Evolutionary conservation across 148 eudicot genomes (phyloP).

Genomic region (Chenopodium quinoa): DNA sequence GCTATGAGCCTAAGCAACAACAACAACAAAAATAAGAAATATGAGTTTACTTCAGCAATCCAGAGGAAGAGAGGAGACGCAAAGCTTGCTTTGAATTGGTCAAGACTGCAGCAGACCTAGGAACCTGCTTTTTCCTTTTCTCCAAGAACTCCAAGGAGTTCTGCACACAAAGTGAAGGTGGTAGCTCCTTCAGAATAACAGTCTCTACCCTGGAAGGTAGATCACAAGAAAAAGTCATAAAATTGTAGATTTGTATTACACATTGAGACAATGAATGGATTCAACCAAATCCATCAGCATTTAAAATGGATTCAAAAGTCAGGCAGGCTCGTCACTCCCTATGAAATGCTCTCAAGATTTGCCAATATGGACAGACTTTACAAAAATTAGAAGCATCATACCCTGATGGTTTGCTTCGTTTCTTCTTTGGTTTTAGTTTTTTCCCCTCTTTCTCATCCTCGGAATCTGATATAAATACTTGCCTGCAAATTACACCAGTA

Average conservation of each 20-base stretch:
- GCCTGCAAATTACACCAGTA: conserved; percentile 41
- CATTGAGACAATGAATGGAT: background rate
- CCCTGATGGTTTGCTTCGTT: conserved; percentile 58
- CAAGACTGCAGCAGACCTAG: conserved; percentile 79
- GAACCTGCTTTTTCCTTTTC: conserved; percentile 61
- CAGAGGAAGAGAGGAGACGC: conserved; percentile 65
- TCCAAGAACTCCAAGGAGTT: conserved; percentile 75
- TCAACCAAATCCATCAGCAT: background rate
- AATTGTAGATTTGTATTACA: background rate
- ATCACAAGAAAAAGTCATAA: background rate
- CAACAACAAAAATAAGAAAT: background rate
- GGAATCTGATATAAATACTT: conserved; percentile 82
- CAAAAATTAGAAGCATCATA: conserved; percentile 23
- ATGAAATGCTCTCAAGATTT: background rate
- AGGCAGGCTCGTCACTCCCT: background rate
- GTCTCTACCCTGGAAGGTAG: conserved; percentile 49
- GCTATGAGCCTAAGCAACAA: background rate
- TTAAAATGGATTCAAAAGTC: background rate
- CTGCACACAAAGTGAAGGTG: conserved; percentile 66
- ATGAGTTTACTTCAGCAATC: conserved; percentile 48
- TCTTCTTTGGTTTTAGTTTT: conserved; percentile 52
- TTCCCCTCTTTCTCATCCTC: conserved; percentile 64
- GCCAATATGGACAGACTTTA: background rate
- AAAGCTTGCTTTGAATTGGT: conserved; percentile 82
- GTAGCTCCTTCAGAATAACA: conserved; percentile 64